These are phyloP conservation scores for Aspergillus chevalieri DNA, from an alignment of 2,329 filamentous ascomycete species.

Conservation along the genomic window DNA sequence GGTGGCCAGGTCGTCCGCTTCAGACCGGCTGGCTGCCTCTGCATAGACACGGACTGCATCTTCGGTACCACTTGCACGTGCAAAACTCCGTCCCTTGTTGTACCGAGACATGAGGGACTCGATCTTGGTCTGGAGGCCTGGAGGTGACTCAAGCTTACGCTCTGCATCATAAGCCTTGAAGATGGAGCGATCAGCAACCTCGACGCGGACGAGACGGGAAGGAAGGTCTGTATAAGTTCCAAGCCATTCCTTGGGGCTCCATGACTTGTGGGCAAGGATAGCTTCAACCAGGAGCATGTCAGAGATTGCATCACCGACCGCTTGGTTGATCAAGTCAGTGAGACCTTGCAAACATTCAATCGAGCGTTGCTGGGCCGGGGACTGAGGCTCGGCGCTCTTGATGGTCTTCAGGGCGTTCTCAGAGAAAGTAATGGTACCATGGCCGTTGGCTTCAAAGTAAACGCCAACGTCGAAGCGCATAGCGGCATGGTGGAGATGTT, in stretches of 20 bases:
- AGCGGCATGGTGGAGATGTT: constrained; percentile 96
- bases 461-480: constrained; percentile 91
- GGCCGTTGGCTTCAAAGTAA: constrained; percentile 98
- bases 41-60: constrained; percentile 95
- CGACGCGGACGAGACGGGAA: constrained; percentile 88
- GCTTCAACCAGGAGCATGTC: constrained; percentile 95
- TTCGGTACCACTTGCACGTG: constrained; percentile 87
- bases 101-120: constrained; percentile 86
- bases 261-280: constrained; percentile 90
- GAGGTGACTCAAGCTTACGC: constrained; percentile 72
- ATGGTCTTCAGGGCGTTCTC: constrained; percentile 74
- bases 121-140: constrained; percentile 76
- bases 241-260: constrained; percentile 86
- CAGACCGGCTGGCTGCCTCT: constrained; percentile 80
- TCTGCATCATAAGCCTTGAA: constrained; percentile 93
- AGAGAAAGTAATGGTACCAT: constrained; percentile 94
- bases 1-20: constrained; percentile 83
- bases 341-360: constrained; percentile 78
- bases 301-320: constrained; percentile 90
- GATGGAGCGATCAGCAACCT: constrained; percentile 78
- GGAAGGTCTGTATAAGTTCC: constrained; percentile 89
- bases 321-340: constrained; percentile 93
- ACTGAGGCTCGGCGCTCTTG: constrained; percentile 72
- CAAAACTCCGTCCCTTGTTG: constrained; percentile 82
- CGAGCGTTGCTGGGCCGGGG: constrained; percentile 83